Evolutionary conservation across 352 stramenopile species (phyloP), one percentile per base, ranked within the genome.

Genomic region (Pythium oligandrum): DNA sequence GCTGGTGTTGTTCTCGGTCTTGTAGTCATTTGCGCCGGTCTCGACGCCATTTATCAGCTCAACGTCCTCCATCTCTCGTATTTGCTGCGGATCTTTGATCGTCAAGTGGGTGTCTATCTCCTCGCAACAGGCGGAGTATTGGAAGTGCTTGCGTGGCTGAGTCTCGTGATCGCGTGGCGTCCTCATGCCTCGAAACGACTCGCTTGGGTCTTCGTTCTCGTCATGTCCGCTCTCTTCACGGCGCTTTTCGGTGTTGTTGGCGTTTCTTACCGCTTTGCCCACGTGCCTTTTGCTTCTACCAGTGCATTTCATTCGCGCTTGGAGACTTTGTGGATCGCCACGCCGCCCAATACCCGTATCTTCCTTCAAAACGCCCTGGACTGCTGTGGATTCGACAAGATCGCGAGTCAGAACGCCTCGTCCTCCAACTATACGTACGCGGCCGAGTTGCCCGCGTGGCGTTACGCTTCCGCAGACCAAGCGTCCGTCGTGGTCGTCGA

Each of bases 41-140:
- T 86, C 9, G 81, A 91, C 49, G 59, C 70, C 0, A 59, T 88
- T 40, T 80, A 79, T 10, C 62, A 86, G 34, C 66, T 88, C 42
- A 91, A 88, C 48, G 68, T 92, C 34, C 61, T 90, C 10, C 77
- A 86, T 45, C 46, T 88, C 1, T 83, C 81, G 44, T 74, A 75
- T 32, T 33, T 88, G 32, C 46, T 90, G 8, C 66, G 63, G 1
- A 66, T 79, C 3, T 78, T 88, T 44, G 75, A 88, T 43, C 73
- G 67, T 10, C 63, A 71, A 38, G 49, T 87, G 36, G 75, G 73
- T 4, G 53, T 76, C 0, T 88, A 87, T 33, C 51, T 88, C 30
- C 53, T 84, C 2, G 39, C 52, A 1, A 50, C 73, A 4, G 81
- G 81, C n/a, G 57, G 55, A 4, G 40, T 38, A 0, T 52, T 91